Percentiles rank a stretch among this genome's conserved stretches.
Conservation (phyloP, 495 filamentous ascomycete species). For the Aspergillus heteromorphus region DNA sequence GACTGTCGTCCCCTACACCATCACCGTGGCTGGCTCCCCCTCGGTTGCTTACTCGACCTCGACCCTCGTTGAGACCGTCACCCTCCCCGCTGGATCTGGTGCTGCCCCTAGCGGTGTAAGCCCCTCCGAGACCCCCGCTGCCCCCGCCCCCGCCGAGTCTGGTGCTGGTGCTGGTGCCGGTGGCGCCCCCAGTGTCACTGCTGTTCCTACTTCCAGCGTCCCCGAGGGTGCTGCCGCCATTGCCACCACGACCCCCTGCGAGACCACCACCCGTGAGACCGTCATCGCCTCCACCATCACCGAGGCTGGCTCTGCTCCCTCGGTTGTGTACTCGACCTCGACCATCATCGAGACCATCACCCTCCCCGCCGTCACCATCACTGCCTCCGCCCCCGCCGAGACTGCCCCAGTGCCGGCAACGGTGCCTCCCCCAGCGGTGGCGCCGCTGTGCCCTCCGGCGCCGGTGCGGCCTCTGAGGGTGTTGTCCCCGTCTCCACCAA, state of each 20-base stretch:
- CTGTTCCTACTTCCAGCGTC: slow-evolving; percentile 8
- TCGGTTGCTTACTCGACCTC: not conserved
- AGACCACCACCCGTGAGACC: slow-evolving; percentile 15
- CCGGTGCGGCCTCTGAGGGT: slow-evolving; percentile 14
- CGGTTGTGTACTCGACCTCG: not conserved
- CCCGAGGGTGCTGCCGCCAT: not conserved
- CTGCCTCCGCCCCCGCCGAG: not conserved
- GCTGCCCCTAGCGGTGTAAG: not conserved
- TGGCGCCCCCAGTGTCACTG: slow-evolving; percentile 5
- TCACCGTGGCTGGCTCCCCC: not conserved
- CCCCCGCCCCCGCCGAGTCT: slow-evolving; percentile 1
- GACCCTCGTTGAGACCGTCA: not conserved
- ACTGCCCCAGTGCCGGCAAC: slow-evolving; percentile 6
- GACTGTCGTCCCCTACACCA: slow-evolving; percentile 10
- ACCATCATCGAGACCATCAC: not conserved
- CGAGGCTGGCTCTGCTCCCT: not conserved
- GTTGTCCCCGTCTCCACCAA: slow-evolving; percentile 10
- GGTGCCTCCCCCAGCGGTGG: not conserved
- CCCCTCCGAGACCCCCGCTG: slow-evolving; percentile 1
- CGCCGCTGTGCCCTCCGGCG: slow-evolving; percentile 12
- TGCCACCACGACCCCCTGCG: slow-evolving; percentile 16
- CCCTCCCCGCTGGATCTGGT: slow-evolving; percentile 2
- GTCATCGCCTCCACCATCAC: slow-evolving; percentile 8
- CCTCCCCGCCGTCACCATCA: not conserved
- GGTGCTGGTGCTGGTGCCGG: slow-evolving; percentile 12